Evolutionary conservation across 495 filamentous ascomycete genomes (phyloP), one percentile per base, ranked within the genome.

Genomic region (Xylaria telfairii): DNA sequence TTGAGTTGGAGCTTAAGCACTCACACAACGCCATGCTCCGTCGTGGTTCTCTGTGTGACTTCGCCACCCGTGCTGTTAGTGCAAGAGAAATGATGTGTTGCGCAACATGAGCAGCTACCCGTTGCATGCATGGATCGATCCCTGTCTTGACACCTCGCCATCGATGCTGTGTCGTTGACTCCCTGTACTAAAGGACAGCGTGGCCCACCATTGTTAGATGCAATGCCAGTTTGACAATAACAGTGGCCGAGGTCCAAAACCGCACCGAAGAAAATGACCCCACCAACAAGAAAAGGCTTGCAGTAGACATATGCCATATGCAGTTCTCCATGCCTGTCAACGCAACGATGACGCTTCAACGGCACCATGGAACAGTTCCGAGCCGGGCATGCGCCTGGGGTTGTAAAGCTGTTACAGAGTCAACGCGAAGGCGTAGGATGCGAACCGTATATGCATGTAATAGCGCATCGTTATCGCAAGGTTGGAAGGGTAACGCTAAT

Each of bases 41-140:
- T 67, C 37, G 56, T 49, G 26, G 67, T 30, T 49, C 42, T 34
- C 53, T 46, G 68, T 64, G 68, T 56, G 59, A 56, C 59, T 57
- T 70, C 26, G 68, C 28, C 68, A 39, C 51, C 61, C 61, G 61
- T 65, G 26, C 28, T 59, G 61, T 49, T 30, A 57, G 61, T 49
- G 17, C 39, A n/a, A 69, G 34, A 56, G 34, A 46, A 69, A 51
- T 39, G 34, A 70, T 70, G 68, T 49, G 68, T 70, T 59, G 34
- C 51, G 68, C 68, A 59, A 32, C 68, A 70, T 64, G 47, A 41
- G 57, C 37, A 47, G 68, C 61, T 49, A 49, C 12, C 68, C 41
- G 34, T 44, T 26, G 49, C 61, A 70, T 56, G n/a, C 68, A 65
- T 65, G 28, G n/a, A 60, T 34, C 8, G 19, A 54, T 49, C 68